A percentile compares a stretch with the other conserved stretches of the same genome.
Evolutionary conservation across 2,329 filamentous ascomycete species (phyloP).

Genomic region (Coniochaeta ligniaria): DNA sequence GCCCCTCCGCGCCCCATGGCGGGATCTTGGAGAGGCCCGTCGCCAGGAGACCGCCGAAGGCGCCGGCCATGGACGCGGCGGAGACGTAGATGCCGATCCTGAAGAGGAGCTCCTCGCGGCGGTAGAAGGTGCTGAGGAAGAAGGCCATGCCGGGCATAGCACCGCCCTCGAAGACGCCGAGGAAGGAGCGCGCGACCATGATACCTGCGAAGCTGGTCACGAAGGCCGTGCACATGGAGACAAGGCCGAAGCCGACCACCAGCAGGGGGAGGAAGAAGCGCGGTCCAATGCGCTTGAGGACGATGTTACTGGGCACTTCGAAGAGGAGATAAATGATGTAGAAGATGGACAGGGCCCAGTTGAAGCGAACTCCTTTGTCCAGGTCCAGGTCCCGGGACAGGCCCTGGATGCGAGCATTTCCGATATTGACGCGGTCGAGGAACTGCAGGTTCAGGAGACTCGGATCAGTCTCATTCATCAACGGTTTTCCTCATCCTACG

Average conservation of each 20-base stretch:
- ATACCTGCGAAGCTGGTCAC: conserved; percentile 38
- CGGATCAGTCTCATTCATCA: conserved; percentile 6
- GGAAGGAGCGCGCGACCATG: conserved; percentile 36
- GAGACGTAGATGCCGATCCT: conserved; percentile 50
- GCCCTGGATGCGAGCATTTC: conserved; percentile 50
- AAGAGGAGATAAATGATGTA: conserved; percentile 49
- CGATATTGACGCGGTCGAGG: conserved; percentile 31
- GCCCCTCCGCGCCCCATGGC: conserved; percentile 35
- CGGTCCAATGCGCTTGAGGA: conserved; percentile 46
- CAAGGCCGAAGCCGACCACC: conserved; percentile 46
- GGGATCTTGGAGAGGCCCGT: conserved; percentile 44
- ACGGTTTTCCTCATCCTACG: not conserved
- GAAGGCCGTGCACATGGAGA: conserved; percentile 48
- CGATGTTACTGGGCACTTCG: conserved; percentile 48
- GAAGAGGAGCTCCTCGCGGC: conserved; percentile 46
- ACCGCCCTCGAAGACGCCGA: conserved; percentile 50
- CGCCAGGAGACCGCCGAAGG: conserved; percentile 50
- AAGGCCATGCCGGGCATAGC: conserved; percentile 52
- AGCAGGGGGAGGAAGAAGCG: conserved; percentile 46
- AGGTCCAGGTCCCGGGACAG: conserved; percentile 41
- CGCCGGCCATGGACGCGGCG: conserved; percentile 46
- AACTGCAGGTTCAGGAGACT: conserved; percentile 11
- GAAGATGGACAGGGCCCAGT: conserved; percentile 51
- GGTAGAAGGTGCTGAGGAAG: conserved; percentile 49
- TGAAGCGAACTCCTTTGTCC: conserved; percentile 39